Evolutionary conservation across 352 stramenopile genomes (phyloP).

Genomic region (Phytophthora pisi): DNA sequence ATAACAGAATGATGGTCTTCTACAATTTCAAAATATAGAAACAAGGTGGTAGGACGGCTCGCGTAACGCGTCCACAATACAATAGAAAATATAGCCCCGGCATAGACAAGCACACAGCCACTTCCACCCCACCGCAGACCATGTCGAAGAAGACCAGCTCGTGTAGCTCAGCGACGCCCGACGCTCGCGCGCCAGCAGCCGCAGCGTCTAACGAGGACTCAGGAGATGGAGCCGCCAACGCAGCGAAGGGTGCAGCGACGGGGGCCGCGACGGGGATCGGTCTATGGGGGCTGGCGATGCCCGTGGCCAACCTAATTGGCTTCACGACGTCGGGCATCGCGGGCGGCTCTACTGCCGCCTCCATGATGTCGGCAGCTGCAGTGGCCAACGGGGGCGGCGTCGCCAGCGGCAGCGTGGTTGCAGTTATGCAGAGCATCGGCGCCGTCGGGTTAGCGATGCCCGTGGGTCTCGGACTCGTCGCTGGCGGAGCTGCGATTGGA

Average conservation of each 20-base stretch:
- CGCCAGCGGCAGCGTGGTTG: conserved; percentile 42
- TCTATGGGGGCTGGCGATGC: conserved; percentile 33
- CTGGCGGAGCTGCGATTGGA: conserved; percentile 11
- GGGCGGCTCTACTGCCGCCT: conserved; percentile 44
- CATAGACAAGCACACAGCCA: not conserved
- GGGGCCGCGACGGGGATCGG: conserved; percentile 29
- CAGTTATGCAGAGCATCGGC: conserved; percentile 56
- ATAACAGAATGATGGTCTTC: no score
- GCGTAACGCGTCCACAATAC: no score
- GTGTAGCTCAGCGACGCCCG: not conserved
- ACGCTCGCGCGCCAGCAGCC: not conserved
- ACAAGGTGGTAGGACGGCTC: no score
- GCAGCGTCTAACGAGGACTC: not conserved
- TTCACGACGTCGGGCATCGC: conserved; percentile 51
- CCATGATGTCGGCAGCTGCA: conserved; percentile 63
- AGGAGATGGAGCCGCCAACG: not conserved
- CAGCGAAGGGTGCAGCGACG: conserved; percentile 22
- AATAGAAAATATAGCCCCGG: no score
- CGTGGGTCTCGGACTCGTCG: conserved; percentile 34
- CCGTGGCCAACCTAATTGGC: conserved; percentile 39
- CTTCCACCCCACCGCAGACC: no score
- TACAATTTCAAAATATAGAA: no score
- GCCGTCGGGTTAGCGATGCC: conserved; percentile 44
- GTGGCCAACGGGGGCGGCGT: conserved; percentile 58
- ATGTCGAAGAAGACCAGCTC: conserved; percentile 13